These are phyloP conservation scores for Vigna hirtella DNA, from an alignment of 306 rosid species.

Conservation along the genomic window DNA sequence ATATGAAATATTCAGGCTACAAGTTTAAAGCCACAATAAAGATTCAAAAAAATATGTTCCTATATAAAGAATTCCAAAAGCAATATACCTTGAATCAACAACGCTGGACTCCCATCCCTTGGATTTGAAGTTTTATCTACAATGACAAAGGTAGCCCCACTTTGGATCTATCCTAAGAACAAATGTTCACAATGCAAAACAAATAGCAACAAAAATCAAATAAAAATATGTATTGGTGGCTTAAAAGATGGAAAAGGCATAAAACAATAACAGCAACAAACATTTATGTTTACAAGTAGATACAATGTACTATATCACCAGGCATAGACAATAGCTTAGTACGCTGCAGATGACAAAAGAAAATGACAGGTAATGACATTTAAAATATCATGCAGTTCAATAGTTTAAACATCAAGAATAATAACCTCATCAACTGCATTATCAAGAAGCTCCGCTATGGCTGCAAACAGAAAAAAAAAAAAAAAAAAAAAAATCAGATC, in stretches of 20 bases:
- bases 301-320: neutral
- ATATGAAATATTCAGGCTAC: slow-evolving; percentile 23
- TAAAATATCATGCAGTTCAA: slow-evolving; percentile 32
- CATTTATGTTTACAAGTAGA: slow-evolving; percentile 15
- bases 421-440: slow-evolving; percentile 95
- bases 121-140: slow-evolving; percentile 86
- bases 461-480: slow-evolving; percentile 57
- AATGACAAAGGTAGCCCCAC: slow-evolving; percentile 90
- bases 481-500: neutral
- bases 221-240: slow-evolving; percentile 30
- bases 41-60: neutral
- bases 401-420: slow-evolving; percentile 38
- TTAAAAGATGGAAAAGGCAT: slow-evolving; percentile 33
- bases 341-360: slow-evolving; percentile 11
- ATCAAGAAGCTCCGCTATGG: slow-evolving; percentile 91
- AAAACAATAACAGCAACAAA: slow-evolving; percentile 1
- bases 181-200: slow-evolving; percentile 53
- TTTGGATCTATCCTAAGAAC: slow-evolving; percentile 79
- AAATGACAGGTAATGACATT: neutral
- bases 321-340: slow-evolving; percentile 23
- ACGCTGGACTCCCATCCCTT: slow-evolving; percentile 81
- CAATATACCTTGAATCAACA: slow-evolving; percentile 85
- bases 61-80: slow-evolving; percentile 27
- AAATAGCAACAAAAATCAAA: slow-evolving; percentile 48
- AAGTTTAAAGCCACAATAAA: slow-evolving; percentile 37